Evolutionary conservation across 371 early-diverging fungal species (phyloP), one percentile per base, ranked within the genome.

Genomic region (Chytridiales sp.): DNA sequence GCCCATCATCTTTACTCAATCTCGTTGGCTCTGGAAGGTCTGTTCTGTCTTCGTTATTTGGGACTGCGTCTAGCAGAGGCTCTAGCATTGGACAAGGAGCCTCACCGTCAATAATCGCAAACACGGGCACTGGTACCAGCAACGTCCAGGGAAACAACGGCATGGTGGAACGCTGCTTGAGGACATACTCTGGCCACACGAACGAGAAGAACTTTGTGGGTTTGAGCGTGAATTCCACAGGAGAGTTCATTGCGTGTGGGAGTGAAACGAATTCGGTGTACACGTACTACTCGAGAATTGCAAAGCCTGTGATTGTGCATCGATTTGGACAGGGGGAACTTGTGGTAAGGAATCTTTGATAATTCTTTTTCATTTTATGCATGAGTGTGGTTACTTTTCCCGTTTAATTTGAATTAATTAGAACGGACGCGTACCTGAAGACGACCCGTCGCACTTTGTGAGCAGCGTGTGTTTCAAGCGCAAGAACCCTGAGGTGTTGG

Each of bases 181-280:
- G 89, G 30, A 86, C 89, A 2, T 96, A 77, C 64, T 65, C 75
- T 4, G 95, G 95, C 4, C 96, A 96, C 67, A 59, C 74, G 26
- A 96, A 96, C 65, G 94, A 92, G 62, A 93, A 91, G 78, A 93
- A 94, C 76, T 96, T 96, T 88, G 96, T 94, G 6, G 96, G 96
- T 1, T 70, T 94, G 42, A 80, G 83, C 24, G 76, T 85, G 9
- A 85, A 86, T 62, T 48, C 49, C 8, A 56, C 58, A 13, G 82
- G 82, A 3, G 89, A 92, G 57, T 92, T 91, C 87, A 88, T 96
- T 61, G 75, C 91, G 0, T 93, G 93, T 63, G 96, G 96, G 19
- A 90, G 90, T 64, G 96, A 96, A 67, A 88, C 85, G 47, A 93
- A 96, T 70, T 80, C 82, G 0, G 81, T 93, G 13, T 93, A 86